A percentile compares a stretch with the other conserved stretches of the same genome.
phyloP scores from a whole-genome alignment of 164 flowering plant genomes.

The Liriodendron chinense region DNA sequence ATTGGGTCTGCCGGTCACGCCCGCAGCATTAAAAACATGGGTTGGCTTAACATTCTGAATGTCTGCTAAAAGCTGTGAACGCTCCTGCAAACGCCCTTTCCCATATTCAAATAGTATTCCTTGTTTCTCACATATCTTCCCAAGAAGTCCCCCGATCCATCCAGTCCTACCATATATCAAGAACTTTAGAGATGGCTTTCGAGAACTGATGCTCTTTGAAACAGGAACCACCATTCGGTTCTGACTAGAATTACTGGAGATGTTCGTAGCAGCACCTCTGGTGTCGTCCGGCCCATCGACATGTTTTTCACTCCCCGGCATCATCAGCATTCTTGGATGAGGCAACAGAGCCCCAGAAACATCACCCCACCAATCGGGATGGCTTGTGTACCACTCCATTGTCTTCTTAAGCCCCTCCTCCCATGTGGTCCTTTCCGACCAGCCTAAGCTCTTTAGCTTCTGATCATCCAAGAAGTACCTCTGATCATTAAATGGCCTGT shows the following conservation, averaged over 20 bases:
- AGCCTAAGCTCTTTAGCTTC: conserved; percentile 61
- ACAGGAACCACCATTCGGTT: conserved; percentile 37
- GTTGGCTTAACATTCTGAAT: conserved; percentile 53
- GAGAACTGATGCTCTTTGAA: conserved; percentile 27
- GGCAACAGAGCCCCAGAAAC: conserved; percentile 64
- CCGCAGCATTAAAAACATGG: conserved; percentile 71
- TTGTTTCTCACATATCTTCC: conserved; percentile 56
- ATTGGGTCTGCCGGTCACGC: conserved; percentile 74
- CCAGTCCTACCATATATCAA: conserved; percentile 67
- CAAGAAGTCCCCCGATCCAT: conserved; percentile 71
- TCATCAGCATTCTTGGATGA: conserved; percentile 70
- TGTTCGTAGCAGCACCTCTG: conserved; percentile 12
- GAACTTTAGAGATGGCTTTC: conserved; percentile 44
- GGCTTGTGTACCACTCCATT: conserved; percentile 56
- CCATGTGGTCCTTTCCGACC: conserved; percentile 66
- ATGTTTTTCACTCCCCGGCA: conserved; percentile 61
- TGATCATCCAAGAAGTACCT: conserved; percentile 72
- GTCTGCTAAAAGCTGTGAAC: conserved; percentile 45
- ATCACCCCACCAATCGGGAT: conserved; percentile 82
- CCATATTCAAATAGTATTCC: conserved; percentile 60
- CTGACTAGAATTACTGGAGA: conserved; percentile 26
- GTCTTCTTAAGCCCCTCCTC: conserved; percentile 66
- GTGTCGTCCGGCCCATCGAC: conserved; percentile 44
- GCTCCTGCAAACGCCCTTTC: conserved; percentile 58
- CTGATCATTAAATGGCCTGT: conserved; percentile 69